Evolutionary conservation across 2,329 filamentous ascomycete species (phyloP).

Genomic region (Teratosphaeria gauchensis): DNA sequence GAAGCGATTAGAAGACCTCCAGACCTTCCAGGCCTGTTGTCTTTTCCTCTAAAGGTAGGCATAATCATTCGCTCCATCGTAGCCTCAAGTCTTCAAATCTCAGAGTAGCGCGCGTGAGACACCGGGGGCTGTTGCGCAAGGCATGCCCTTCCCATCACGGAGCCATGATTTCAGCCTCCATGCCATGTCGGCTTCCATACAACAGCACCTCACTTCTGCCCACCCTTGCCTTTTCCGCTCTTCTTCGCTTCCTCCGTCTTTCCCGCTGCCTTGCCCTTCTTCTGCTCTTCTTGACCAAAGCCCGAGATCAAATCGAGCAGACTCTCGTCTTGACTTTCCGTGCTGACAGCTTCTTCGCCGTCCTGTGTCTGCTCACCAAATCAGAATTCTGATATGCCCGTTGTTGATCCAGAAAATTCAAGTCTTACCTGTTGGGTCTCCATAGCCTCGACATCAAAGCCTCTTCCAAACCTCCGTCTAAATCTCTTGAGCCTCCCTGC

Average conservation of each 20-base stretch:
- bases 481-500: conserved; percentile 83
- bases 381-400: neutral
- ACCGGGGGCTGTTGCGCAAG: too few species aligned
- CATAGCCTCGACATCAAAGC: conserved; percentile 57
- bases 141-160: neutral
- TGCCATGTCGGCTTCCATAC: neutral
- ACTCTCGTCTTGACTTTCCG: conserved; percentile 41
- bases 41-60: too few species aligned
- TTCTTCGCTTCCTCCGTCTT: conserved; percentile 27
- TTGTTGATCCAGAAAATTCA: neutral
- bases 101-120: too few species aligned
- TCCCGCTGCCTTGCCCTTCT: conserved; percentile 36
- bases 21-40: too few species aligned
- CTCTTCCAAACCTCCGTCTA: conserved; percentile 69
- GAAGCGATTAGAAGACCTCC: neutral
- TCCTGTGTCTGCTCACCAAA: conserved; percentile 27
- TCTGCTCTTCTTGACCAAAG: conserved; percentile 29
- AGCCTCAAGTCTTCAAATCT: too few species aligned
- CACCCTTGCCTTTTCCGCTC: conserved; percentile 26
- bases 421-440: conserved; percentile 18
- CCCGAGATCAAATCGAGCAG: conserved; percentile 49
- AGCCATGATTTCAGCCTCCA: neutral
- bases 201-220: conserved; percentile 19
- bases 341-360: conserved; percentile 37
- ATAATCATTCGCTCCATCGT: too few species aligned